These are phyloP conservation scores for Ustilago xerochloae DNA, from an alignment of 1,284 basidiomycete genomes.

Conservation along the genomic window DNA sequence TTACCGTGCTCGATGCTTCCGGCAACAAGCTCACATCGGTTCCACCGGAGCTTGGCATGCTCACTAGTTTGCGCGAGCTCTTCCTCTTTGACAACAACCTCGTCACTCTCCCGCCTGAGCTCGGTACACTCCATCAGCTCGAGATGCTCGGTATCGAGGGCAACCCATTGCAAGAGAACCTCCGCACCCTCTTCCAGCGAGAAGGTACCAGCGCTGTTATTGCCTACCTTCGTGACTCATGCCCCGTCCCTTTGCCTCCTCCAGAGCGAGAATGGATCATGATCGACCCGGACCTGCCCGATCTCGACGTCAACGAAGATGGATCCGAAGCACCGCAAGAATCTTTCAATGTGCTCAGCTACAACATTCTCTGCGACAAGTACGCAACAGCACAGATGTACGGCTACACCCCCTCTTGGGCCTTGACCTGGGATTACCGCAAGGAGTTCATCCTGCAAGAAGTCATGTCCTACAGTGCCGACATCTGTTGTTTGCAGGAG, in stretches of 20 bases:
- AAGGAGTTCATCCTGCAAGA: constrained; percentile 90
- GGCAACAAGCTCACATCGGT: constrained; percentile 84
- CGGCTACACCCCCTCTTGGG: constrained; percentile 97
- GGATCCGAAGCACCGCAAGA: constrained; percentile 67
- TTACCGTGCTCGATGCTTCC: constrained; percentile 91
- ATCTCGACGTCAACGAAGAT: constrained; percentile 68
- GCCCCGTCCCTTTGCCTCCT: constrained; percentile 83
- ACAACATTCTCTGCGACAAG: constrained; percentile 94
- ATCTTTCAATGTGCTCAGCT: constrained; percentile 84
- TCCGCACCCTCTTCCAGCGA: constrained; percentile 87
- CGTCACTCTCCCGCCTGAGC: constrained; percentile 82
- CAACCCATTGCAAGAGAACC: constrained; percentile 84
- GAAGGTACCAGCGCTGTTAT: constrained; percentile 91
- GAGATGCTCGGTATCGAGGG: constrained; percentile 94
- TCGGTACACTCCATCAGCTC: constrained; percentile 91
- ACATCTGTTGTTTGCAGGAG: constrained; percentile 91
- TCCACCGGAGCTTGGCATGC: constrained; percentile 89
- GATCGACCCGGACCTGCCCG: constrained; percentile 76
- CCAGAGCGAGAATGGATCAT: constrained; percentile 85
- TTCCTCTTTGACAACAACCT: constrained; percentile 96
- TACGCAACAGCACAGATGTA: constrained; percentile 91
- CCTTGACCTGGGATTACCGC: constrained; percentile 92
- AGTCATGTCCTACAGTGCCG: constrained; percentile 82
- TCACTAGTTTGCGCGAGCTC: constrained; percentile 88
- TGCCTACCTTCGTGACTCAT: constrained; percentile 86